Evolutionary conservation across 2,329 filamentous ascomycete genomes (phyloP).

Genomic region (Ploettnerulaceae sp.): DNA sequence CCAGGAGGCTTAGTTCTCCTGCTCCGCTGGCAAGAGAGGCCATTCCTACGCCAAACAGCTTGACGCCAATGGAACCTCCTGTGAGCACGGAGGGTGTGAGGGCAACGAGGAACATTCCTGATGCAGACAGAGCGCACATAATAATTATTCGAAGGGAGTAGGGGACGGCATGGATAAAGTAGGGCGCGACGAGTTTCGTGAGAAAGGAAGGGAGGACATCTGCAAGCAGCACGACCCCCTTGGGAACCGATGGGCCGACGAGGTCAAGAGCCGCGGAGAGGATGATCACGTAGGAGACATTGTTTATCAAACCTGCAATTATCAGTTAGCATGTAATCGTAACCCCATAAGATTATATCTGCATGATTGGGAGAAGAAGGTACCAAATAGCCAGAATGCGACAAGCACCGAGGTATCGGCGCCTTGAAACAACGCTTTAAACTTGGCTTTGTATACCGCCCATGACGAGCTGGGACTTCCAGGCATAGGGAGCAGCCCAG

Average conservation of each 20-base stretch:
- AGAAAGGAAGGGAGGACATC: slow-evolving; percentile 87
- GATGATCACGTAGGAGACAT: slow-evolving; percentile 96
- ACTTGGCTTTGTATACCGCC: slow-evolving; percentile 64
- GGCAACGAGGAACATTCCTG: slow-evolving; percentile 85
- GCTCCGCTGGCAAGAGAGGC: slow-evolving; percentile 81
- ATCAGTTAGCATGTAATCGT: too few relatives aligned
- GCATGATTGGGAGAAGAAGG: slow-evolving; percentile 17
- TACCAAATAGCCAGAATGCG: slow-evolving; percentile 95
- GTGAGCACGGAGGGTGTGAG: slow-evolving; percentile 57
- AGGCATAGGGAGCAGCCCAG: slow-evolving; percentile 49
- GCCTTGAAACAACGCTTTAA: slow-evolving; percentile 59
- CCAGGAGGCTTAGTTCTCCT: slow-evolving; percentile 87
- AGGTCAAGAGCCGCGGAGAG: slow-evolving; percentile 93
- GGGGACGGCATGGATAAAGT: slow-evolving; percentile 85
- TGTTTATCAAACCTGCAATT: slow-evolving; percentile 76
- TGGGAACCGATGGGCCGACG: slow-evolving; percentile 79
- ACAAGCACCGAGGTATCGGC: slow-evolving; percentile 66
- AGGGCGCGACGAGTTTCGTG: slow-evolving; percentile 83
- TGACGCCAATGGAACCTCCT: slow-evolving; percentile 60
- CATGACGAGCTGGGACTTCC: slow-evolving; percentile 62
- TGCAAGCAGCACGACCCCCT: slow-evolving; percentile 86
- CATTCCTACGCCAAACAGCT: slow-evolving; percentile 77
- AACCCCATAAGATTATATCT: slow-evolving; percentile 7
- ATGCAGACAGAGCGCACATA: slow-evolving; percentile 70
- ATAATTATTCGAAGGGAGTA: slow-evolving; percentile 70